Evolutionary conservation across 1,139 yeast species (phyloP).

Genomic region (Blastobotrys apis): DNA sequence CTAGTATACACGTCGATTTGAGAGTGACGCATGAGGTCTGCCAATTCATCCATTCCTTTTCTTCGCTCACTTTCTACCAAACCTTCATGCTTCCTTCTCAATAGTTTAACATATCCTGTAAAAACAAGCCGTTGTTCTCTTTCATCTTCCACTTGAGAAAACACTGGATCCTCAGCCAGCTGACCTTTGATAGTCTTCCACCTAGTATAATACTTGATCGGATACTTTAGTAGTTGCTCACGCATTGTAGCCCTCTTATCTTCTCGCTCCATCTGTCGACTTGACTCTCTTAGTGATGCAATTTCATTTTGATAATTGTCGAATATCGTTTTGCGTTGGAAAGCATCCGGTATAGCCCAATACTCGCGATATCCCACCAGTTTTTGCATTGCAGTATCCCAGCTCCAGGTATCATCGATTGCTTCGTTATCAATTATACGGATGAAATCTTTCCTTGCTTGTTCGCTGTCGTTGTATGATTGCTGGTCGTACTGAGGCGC

Average conservation of each 20-base stretch:
- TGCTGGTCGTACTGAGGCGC: conserved; percentile 6
- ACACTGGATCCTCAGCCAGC: conserved; percentile 62
- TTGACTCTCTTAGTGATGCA: conserved; percentile 47
- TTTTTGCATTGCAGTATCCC: conserved; percentile 59
- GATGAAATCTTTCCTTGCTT: conserved; percentile 47
- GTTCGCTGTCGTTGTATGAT: conserved; percentile 23
- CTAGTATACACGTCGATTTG: conserved; percentile 33
- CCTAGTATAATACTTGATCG: conserved; percentile 54
- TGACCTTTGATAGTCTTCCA: conserved; percentile 57
- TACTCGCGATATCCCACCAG: conserved; percentile 59
- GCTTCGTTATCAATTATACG: conserved; percentile 48
- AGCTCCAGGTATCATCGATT: conserved; percentile 75
- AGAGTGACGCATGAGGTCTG: conserved; percentile 21
- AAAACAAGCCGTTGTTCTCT: conserved; percentile 40
- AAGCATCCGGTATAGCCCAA: conserved; percentile 63
- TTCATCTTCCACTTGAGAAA: conserved; percentile 31
- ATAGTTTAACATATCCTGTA: conserved; percentile 43
- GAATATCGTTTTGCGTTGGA: conserved; percentile 56
- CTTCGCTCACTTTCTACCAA: conserved; percentile 24
- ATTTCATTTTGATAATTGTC: conserved; percentile 59
- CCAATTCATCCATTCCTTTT: conserved; percentile 32
- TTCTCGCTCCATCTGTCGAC: conserved; percentile 44
- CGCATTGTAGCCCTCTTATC: conserved; percentile 53
- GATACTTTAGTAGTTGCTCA: conserved; percentile 43
- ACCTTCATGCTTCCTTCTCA: conserved; percentile 39